Conservation (phyloP, 805 yeast genomes). For the Saccharomycopsis fermentans region DNA sequence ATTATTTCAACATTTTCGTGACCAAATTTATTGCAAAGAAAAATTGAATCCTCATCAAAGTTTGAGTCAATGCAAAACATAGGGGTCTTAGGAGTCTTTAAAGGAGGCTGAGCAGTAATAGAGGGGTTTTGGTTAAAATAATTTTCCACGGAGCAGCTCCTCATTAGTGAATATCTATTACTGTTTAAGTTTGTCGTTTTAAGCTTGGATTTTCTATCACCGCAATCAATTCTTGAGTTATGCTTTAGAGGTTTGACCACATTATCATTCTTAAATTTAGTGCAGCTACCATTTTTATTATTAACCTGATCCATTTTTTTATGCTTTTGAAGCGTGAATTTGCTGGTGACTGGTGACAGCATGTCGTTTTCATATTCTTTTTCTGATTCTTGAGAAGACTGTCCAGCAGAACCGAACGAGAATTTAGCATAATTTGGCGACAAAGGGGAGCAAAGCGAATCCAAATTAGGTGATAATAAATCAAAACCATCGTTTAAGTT, state of each 20-base stretch:
- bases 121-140: neutral
- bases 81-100: constrained; percentile 18
- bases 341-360: constrained; percentile 6
- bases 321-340: neutral
- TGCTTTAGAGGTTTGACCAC: neutral
- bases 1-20: constrained; percentile 54
- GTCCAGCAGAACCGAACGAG: neutral
- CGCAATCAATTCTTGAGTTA: neutral
- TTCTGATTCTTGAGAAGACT: neutral
- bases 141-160: neutral
- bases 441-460: neutral
- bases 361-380: neutral
- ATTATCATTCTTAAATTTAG: neutral
- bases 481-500: neutral
- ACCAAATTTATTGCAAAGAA: neutral
- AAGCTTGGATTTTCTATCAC: too few relatives aligned
- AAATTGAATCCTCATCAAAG: neutral
- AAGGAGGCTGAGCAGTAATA: neutral
- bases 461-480: neutral
- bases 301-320: neutral
- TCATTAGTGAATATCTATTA: neutral
- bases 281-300: neutral
- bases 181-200: neutral
- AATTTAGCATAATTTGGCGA: neutral
- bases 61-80: neutral